phyloP scores from a whole-genome alignment of 768 basidiomycete species.

The Kwoniella sp. region DNA sequence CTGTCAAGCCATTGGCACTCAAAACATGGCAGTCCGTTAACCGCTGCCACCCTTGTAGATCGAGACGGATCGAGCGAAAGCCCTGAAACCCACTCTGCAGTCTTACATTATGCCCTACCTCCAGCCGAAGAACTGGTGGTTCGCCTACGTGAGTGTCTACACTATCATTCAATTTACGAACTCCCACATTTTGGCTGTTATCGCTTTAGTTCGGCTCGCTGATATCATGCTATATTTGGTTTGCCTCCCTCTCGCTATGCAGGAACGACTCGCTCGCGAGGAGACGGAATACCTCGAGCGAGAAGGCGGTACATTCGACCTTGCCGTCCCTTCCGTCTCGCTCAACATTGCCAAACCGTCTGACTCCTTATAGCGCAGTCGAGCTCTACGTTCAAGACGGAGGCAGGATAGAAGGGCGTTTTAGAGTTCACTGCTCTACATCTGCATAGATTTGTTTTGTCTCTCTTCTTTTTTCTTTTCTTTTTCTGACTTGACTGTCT shows the following conservation, averaged over 20 bases:
- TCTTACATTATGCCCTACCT: slow-evolving; percentile 39
- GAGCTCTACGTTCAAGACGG: not conserved
- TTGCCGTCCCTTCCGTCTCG: slow-evolving; percentile 26
- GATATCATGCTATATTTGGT: not conserved
- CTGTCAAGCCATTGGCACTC: too few species aligned
- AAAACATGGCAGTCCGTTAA: not conserved
- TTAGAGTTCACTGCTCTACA: too few species aligned
- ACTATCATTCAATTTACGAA: too few species aligned
- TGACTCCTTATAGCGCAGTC: not conserved
- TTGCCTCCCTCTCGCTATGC: not conserved
- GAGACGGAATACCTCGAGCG: slow-evolving; percentile 54
- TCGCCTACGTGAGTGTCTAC: slow-evolving; percentile 30
- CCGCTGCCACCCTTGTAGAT: slow-evolving; percentile 22
- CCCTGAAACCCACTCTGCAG: slow-evolving; percentile 29
- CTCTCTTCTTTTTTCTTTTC: not conserved
- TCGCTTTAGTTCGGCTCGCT: not conserved
- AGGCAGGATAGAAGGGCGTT: too few species aligned
- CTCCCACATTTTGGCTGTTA: not conserved
- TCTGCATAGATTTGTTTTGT: too few species aligned
- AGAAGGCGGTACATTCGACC: slow-evolving; percentile 49
- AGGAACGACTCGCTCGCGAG: slow-evolving; percentile 39
- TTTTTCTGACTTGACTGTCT: not conserved
- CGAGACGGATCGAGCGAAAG: slow-evolving; percentile 29
- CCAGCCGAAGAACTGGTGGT: slow-evolving; percentile 42
- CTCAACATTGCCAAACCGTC: slow-evolving; percentile 32